Evolutionary conservation across 768 basidiomycete species (phyloP), one percentile per base, ranked within the genome.

Genomic region (Daedalea quercina): DNA sequence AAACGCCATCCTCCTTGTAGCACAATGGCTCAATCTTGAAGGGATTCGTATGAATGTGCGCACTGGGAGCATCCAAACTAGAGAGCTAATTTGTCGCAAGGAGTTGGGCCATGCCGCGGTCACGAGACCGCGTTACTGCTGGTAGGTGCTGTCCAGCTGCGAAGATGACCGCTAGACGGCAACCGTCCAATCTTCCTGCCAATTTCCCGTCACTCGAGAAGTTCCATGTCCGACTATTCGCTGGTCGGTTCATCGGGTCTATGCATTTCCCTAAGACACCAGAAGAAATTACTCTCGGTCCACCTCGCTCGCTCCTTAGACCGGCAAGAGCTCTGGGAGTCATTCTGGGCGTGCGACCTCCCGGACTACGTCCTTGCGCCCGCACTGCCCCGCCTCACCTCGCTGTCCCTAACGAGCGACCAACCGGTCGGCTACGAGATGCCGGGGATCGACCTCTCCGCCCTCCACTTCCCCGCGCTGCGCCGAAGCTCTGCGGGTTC

Each of bases 341-440:
- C 40, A 50, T 50, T 58, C 52, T 60, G 59, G 57, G 49, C 40
- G 33, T 52, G 52, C 52, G 53, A 51, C 48, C 31, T 60, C 31
- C 54, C 59, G 9, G 50, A 46, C 26, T 51, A 45, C 15, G 52
- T 60, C 47, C 59, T 60, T 23, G 43, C 33, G 12, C 57, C 59
- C 2, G 33, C 59, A 9, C 59, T 57, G 37, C 28, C 9, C 12
- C 44, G 25, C 34, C 57, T 60, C 24, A 57, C 52, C 22, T 51
- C 56, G 25, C 59, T 60, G 42, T 43, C 56, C 20, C 52, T 60
- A 4, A 51, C 46, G 34, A 60, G 56, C 50, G 56, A 60, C 53
- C 57, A 60, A 50, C 59, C 57, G 3, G 54, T 58, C 22, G 54
- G 56, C n/a, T 42, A 43, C 22, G 44, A 45, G n/a, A 8, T 6